A percentile compares a stretch with the other conserved stretches of the same genome.
Evolutionary conservation across 2,329 filamentous ascomycete species (phyloP).

Genomic region (Lasiodiplodia sp.): DNA sequence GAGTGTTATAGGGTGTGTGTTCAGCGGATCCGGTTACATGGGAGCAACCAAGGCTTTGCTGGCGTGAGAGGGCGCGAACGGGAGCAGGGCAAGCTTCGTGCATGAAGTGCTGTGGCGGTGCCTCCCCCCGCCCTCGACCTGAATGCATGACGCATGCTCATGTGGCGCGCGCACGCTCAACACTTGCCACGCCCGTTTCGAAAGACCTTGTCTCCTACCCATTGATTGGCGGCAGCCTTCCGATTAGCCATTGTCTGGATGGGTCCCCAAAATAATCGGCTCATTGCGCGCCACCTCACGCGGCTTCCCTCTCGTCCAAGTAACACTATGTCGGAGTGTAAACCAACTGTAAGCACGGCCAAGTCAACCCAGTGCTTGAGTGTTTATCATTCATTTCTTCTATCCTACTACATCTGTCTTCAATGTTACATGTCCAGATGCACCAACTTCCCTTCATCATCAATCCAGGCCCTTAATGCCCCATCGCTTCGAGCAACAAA

Average conservation of each 20-base stretch:
- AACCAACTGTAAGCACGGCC: not conserved
- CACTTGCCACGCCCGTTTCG: not conserved
- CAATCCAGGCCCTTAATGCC: not conserved
- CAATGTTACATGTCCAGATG: conserved; percentile 22
- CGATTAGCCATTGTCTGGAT: not conserved
- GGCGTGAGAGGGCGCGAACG: conserved; percentile 11
- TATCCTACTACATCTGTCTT: conserved; percentile 15
- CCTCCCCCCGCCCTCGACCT: not conserved
- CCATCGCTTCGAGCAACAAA: not conserved
- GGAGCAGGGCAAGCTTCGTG: conserved; percentile 4
- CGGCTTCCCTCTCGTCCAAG: not conserved
- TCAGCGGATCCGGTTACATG: not conserved
- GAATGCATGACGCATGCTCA: not conserved
- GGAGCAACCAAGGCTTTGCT: not conserved
- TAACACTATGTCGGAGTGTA: not conserved
- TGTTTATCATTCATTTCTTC: conserved; percentile 9
- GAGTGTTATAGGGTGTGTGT: conserved; percentile 3
- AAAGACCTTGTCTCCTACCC: not conserved
- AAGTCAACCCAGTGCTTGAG: not conserved
- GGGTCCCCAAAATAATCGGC: not conserved
- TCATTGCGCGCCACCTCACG: conserved; percentile 3
- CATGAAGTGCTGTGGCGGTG: conserved; percentile 10
- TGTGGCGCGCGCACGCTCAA: not conserved
- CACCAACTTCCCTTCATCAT: conserved; percentile 8
- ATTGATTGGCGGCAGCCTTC: not conserved